Evolutionary conservation across 1,139 yeast species (phyloP).

Genomic region (Hemisphaericaspora lyxosophila): DNA sequence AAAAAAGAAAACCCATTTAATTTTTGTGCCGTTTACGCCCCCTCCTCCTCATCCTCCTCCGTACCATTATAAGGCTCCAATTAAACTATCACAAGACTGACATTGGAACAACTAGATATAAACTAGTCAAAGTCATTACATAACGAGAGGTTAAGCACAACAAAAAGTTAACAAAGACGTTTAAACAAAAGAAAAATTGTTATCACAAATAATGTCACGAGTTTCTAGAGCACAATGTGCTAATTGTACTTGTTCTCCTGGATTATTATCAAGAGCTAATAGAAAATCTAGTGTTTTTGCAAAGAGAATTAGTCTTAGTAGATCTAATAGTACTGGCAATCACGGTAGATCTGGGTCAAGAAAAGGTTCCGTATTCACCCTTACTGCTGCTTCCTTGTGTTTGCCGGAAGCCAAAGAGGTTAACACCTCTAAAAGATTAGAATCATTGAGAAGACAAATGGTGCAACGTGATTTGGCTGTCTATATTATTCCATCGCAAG

Average conservation of each 20-base stretch:
- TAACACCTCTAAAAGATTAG: slow-evolving; percentile 61
- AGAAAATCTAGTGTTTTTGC: slow-evolving; percentile 54
- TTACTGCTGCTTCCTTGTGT: slow-evolving; percentile 47
- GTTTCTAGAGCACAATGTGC: slow-evolving; percentile 53
- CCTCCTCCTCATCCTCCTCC: too few species aligned
- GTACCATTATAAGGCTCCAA: too few species aligned
- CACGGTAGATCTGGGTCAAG: slow-evolving; percentile 24
- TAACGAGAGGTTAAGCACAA: too few species aligned
- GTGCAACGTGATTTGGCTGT: slow-evolving; percentile 63
- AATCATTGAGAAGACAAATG: slow-evolving; percentile 66
- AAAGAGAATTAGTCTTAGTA: slow-evolving; percentile 44
- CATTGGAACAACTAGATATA: too few species aligned
- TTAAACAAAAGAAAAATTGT: background rate
- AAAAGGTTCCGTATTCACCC: slow-evolving; percentile 49
- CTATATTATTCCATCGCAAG: slow-evolving; percentile 87
- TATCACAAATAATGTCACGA: slow-evolving; percentile 21
- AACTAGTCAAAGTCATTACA: too few species aligned
- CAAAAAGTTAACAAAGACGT: too few species aligned
- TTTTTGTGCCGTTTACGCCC: too few species aligned
- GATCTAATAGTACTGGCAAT: slow-evolving; percentile 24
- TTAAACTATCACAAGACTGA: too few species aligned
- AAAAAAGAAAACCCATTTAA: too few species aligned
- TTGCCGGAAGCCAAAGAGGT: slow-evolving; percentile 48
- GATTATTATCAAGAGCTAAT: slow-evolving; percentile 64
- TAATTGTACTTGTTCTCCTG: slow-evolving; percentile 83